Percentiles rank a stretch among this genome's conserved stretches.
These are phyloP conservation scores for Suhomyces chickasaworum DNA, from an alignment of 1,139 yeast species.

Conservation along the genomic window DNA sequence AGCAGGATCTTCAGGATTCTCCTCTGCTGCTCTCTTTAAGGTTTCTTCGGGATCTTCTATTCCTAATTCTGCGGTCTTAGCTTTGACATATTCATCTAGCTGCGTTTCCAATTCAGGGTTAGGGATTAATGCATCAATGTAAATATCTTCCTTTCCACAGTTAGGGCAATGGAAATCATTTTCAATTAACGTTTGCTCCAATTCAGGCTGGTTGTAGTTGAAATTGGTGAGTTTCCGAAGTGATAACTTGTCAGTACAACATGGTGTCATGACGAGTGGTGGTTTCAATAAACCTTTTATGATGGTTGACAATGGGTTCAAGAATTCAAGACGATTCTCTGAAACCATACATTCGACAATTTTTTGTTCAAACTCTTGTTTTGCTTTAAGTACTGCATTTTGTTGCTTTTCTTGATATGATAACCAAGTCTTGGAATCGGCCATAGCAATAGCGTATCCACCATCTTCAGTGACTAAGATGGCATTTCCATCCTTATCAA, in stretches of 20 bases:
- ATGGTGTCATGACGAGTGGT: slow-evolving; percentile 82
- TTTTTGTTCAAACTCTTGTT: slow-evolving; percentile 41
- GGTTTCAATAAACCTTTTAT: slow-evolving; percentile 60
- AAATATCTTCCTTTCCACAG: slow-evolving; percentile 73
- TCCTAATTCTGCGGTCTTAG: slow-evolving; percentile 43
- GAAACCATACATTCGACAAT: slow-evolving; percentile 38
- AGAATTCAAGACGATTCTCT: slow-evolving; percentile 45
- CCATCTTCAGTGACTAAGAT: slow-evolving; percentile 94
- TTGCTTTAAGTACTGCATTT: slow-evolving; percentile 52
- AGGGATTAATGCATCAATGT: slow-evolving; percentile 67
- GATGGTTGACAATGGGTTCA: slow-evolving; percentile 66
- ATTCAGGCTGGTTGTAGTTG: slow-evolving; percentile 40
- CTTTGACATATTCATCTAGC: slow-evolving; percentile 54
- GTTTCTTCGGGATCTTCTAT: slow-evolving; percentile 37
- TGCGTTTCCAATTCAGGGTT: slow-evolving; percentile 61
- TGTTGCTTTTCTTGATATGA: slow-evolving; percentile 72
- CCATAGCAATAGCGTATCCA: slow-evolving; percentile 90
- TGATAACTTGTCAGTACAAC: slow-evolving; percentile 61
- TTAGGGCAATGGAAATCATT: slow-evolving; percentile 90
- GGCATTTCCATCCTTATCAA: slow-evolving; percentile 65
- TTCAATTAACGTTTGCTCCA: slow-evolving; percentile 77
- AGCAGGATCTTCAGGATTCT: slow-evolving; percentile 24
- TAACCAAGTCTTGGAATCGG: slow-evolving; percentile 92
- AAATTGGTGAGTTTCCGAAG: slow-evolving; percentile 53
- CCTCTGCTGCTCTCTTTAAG: slow-evolving; percentile 29